Base-by-base conservation (phyloP, 768 basidiomycete species). In the Pleurotus tuber-regium region DNA sequence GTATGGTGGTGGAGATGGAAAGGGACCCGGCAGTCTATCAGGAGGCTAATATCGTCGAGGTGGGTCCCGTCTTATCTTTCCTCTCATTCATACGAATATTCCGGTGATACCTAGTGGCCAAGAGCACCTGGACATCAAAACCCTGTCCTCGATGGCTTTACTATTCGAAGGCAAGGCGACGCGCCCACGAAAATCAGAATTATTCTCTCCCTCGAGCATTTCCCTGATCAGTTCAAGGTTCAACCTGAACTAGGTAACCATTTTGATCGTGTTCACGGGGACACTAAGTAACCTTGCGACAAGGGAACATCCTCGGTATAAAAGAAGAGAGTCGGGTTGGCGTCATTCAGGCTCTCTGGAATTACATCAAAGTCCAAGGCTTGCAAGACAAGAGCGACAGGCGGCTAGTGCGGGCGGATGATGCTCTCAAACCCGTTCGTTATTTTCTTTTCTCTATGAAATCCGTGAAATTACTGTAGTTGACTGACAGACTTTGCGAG, bases 41-140 rank as follows among this genome's bases (percentile, higher is more conserved):
- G 1, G 92, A 96, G 43, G 82, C 86, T 18, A 96, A 95, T 59
- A 84, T 94, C 12, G 83, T 96, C 29, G 94, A 97, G 82, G 95
- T 93, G 55, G 29, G 78, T n/a, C n/a, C n/a, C n/a, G n/a, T n/a
- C n/a, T n/a, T 50, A 12, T 26, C 3, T 9, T 12, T 24, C 18
- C 43, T 60, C 18, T 39, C 21, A n/a, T n/a, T n/a, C n/a, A n/a
- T n/a, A n/a, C n/a, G n/a, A n/a, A n/a, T n/a, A n/a, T n/a, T n/a
- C n/a, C n/a, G n/a, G n/a, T n/a, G 25, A 4, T 33, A 23, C 44
- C 30, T 50, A 88, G 87, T 89, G 87, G 84, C 77, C 82, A 30
- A 77, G 82, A 12, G 67, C 76, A 1, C 70, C 80, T 51, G 80
- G 78, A 9, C 69, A 65, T 16, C 79, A 81, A 26, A 79, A 79